Percentiles rank a stretch among this genome's conserved stretches.
Evolutionary conservation across 768 basidiomycete genomes (phyloP).

Genomic region (Podaxis pistillaris): DNA sequence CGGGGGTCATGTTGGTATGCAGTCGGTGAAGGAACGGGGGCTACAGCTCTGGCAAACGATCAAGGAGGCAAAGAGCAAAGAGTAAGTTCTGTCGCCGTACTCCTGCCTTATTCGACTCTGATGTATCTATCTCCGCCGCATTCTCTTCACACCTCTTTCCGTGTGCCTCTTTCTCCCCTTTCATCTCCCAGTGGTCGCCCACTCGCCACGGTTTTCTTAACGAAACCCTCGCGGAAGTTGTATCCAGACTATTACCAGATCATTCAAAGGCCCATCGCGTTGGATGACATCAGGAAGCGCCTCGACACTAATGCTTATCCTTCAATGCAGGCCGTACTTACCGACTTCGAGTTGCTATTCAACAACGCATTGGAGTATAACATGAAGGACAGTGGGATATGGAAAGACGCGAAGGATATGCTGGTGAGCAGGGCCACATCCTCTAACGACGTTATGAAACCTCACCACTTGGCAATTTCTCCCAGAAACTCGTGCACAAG

Average conservation of each 20-base stretch:
- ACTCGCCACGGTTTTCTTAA: slow-evolving; percentile 65
- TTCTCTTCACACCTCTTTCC: slow-evolving; percentile 21
- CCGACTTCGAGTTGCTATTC: slow-evolving; percentile 77
- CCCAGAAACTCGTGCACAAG: slow-evolving; percentile 50
- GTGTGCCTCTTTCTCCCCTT: slow-evolving; percentile 11
- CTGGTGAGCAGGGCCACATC: slow-evolving; percentile 51
- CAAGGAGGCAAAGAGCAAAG: slow-evolving; percentile 83
- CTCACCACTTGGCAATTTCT: slow-evolving; percentile 3
- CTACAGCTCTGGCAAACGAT: slow-evolving; percentile 73
- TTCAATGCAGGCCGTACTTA: slow-evolving; percentile 63
- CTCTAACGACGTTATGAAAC: not conserved
- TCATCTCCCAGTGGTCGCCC: slow-evolving; percentile 53
- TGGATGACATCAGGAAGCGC: slow-evolving; percentile 86
- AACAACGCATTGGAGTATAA: slow-evolving; percentile 83
- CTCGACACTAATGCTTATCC: slow-evolving; percentile 60
- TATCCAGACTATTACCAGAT: slow-evolving; percentile 86
- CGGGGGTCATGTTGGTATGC: slow-evolving; percentile 26
- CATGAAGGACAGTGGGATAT: slow-evolving; percentile 74
- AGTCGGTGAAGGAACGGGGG: slow-evolving; percentile 62
- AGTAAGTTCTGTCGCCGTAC: slow-evolving; percentile 64
- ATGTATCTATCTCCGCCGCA: slow-evolving; percentile 16
- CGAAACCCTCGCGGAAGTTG: slow-evolving; percentile 64
- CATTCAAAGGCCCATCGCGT: slow-evolving; percentile 80
- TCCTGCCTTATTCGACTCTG: slow-evolving; percentile 40
- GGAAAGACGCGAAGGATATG: slow-evolving; percentile 77